Conservation (phyloP, 495 filamentous ascomycete species). For the Penicillium atrosanguineum region DNA sequence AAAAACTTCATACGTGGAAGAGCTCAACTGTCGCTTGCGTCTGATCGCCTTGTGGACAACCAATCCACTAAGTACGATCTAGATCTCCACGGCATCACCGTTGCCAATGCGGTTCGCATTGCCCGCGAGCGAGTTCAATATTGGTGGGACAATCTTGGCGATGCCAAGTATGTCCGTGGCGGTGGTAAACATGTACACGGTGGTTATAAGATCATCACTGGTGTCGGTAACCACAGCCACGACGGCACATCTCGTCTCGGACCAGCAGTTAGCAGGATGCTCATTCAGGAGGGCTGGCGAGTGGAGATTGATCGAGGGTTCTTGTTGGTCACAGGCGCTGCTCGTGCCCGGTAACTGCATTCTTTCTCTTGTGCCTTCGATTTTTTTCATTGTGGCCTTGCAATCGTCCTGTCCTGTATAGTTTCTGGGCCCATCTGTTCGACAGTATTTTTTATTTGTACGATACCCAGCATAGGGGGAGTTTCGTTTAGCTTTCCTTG, state of each 20-base stretch:
- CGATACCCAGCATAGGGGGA: background rate
- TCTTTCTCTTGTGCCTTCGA: background rate
- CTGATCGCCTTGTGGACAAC: conserved; percentile 58
- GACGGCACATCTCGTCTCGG: conserved; percentile 72
- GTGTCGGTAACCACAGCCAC: conserved; percentile 73
- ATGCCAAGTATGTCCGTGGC: conserved; percentile 49
- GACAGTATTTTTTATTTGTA: background rate
- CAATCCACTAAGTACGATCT: conserved; percentile 57
- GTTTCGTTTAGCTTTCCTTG: background rate
- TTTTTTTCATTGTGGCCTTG: background rate
- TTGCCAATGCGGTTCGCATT: conserved; percentile 76
- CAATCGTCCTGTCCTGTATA: background rate
- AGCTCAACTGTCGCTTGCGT: conserved; percentile 45
- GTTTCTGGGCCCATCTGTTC: background rate
- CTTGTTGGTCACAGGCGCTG: conserved; percentile 60
- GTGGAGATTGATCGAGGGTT: conserved; percentile 66
- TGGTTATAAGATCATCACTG: conserved; percentile 74
- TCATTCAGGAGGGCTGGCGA: conserved; percentile 80
- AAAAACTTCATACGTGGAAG: conserved; percentile 47
- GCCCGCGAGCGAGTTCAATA: conserved; percentile 58
- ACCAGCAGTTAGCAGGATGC: conserved; percentile 73
- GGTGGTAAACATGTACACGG: conserved; percentile 39
- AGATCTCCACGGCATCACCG: conserved; percentile 83
- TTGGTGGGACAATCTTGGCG: conserved; percentile 80
- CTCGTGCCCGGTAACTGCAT: background rate